Percentiles rank a stretch among this genome's conserved stretches.
phyloP scores from a whole-genome alignment of 768 basidiomycete genomes.

The Omphalotus guepiniiformis region DNA sequence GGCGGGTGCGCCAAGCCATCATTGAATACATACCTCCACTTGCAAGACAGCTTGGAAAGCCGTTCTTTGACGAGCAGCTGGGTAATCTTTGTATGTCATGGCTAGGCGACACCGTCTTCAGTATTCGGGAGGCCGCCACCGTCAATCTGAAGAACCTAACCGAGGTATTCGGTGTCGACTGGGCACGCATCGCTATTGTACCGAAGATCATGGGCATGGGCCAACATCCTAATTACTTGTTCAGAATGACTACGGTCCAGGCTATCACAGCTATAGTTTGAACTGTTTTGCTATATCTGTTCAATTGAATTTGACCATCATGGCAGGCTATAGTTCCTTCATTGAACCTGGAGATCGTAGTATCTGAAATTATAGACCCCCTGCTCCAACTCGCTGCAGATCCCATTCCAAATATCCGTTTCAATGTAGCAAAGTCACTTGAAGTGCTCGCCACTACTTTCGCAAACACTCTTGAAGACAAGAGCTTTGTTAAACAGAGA shows the following conservation, averaged over 20 bases:
- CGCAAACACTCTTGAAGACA: constrained; percentile 61
- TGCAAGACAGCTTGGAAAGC: constrained; percentile 93
- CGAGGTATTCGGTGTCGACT: constrained; percentile 97
- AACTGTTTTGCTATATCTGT: constrained; percentile 8
- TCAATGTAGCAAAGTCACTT: constrained; percentile 95
- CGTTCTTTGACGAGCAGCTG: constrained; percentile 97
- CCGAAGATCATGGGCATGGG: constrained; percentile 98
- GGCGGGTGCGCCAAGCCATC: constrained; percentile 99
- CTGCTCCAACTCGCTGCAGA: constrained; percentile 81
- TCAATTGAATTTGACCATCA: constrained; percentile 9
- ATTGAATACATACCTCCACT: constrained; percentile 99
- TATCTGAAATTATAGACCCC: constrained; percentile 78
- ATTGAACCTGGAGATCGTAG: constrained; percentile 78
- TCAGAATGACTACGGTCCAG: constrained; percentile 98
- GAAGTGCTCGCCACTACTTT: constrained; percentile 82
- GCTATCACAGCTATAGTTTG: constrained; percentile 74
- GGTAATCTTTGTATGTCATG: constrained; percentile 98
- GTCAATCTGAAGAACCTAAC: constrained; percentile 95
- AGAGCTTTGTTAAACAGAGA: constrained; percentile 65
- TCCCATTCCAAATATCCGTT: constrained; percentile 97
- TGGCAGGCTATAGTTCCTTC: constrained; percentile 93
- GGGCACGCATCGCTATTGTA: constrained; percentile 91
- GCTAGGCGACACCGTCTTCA: constrained; percentile 97
- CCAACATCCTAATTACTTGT: constrained; percentile 93
- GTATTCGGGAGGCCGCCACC: constrained; percentile 97